Base-by-base conservation (phyloP, 805 yeast species). In the Spencermartinsiella europaea region DNA sequence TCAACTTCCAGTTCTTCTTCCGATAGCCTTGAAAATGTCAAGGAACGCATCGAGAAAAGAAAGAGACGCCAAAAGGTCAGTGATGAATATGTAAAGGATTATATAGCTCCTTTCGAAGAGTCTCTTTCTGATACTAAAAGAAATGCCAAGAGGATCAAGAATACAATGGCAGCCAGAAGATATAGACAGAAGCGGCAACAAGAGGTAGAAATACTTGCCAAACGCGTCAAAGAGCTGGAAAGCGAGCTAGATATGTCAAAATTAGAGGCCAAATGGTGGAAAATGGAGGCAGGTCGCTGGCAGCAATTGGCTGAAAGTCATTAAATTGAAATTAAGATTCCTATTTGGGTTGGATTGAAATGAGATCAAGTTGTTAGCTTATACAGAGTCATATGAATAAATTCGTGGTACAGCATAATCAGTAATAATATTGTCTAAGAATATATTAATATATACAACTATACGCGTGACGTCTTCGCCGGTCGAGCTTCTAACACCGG, bases 201-300 rank as follows among this genome's bases (percentile, higher is more conserved):
- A 25, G 53, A 49, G 19, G 28, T 49, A 33, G 48, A 49, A 16
- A 40, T 43, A 14, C 40, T 49, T 14, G 50, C 46, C 34, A 22
- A 20, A 14, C 44, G 50, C 14, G 47, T 49, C 3, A 42, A 34
- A 34, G 44, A 31, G 10, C 39, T 49, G 12, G 53, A 49, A 25
- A 28, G 39, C 15, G 40, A 49, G 19, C 45, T 49, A 5, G 16
- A 41, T 5, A 22, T 42, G 21, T 38, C 50, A 10, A 42, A 43
- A 21, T 14, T 46, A 21, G 53, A 49, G 25, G 25, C 45, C 5
- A 42, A 43, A 34, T 49, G 53, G 53, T 49, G 53, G 53, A 42
- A 46, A 37, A 49, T 49, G 53, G 53, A 49, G 31, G 49, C 53
- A 5, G 43, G 46, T 15, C 38, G 53, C 21, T 49, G 53, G 53